A percentile compares a stretch with the other conserved stretches of the same genome.
Conservation (phyloP, 345 rosid genomes). For the Eucalyptus camaldulensis region DNA sequence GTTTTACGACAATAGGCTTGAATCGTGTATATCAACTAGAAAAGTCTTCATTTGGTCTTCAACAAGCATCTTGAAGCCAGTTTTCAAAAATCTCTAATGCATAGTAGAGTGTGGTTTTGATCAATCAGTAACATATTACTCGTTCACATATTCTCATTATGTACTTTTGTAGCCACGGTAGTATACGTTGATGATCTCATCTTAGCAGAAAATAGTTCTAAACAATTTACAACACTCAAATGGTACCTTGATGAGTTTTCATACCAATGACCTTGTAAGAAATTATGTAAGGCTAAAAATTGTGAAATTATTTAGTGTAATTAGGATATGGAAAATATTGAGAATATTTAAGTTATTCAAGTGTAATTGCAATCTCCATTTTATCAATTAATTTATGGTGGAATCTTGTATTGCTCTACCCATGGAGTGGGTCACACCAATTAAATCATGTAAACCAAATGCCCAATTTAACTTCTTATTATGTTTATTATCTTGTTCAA, state of each 20-base stretch:
- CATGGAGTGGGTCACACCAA: fast-evolving
- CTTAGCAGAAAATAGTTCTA: no score
- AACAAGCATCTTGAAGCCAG: no score
- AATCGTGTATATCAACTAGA: no score
- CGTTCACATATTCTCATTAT: fast-evolving
- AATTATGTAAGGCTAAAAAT: background rate
- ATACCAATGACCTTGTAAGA: no score
- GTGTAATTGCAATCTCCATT: fast-evolving
- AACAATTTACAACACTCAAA: no score
- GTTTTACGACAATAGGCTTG: no score
- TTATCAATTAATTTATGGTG: background rate
- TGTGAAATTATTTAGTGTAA: background rate
- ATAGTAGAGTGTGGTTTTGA: no score
- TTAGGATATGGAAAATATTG: background rate
- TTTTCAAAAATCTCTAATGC: no score
- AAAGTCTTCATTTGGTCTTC: no score
- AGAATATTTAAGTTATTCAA: background rate
- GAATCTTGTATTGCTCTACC: fast-evolving
- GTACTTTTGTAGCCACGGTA: fast-evolving
- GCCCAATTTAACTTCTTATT: background rate
- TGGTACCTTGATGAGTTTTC: no score
- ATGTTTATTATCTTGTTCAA: background rate
- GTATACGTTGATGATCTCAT: no score
- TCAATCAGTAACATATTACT: no score
- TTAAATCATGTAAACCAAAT: background rate